Evolutionary conservation across 768 basidiomycete genomes (phyloP).

Genomic region (Suillus brevipes): DNA sequence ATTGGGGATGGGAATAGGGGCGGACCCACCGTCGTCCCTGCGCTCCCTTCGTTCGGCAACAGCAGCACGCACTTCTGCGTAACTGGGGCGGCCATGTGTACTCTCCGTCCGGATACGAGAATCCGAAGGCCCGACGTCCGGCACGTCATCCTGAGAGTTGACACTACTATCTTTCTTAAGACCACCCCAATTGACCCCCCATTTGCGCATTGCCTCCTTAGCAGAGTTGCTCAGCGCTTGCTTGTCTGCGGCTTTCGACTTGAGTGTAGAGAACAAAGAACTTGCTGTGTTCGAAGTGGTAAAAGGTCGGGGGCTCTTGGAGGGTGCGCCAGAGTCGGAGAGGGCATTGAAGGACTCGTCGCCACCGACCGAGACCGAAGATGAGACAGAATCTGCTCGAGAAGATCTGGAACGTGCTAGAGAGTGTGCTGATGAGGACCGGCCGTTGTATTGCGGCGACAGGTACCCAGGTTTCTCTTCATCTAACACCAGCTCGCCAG

Average conservation of each 20-base stretch:
- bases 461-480: slow-evolving; percentile 20
- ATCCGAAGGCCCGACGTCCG: slow-evolving; percentile 43
- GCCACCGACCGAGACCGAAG: slow-evolving; percentile 29
- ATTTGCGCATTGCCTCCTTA: slow-evolving; percentile 88
- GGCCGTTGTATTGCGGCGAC: slow-evolving; percentile 25
- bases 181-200: slow-evolving; percentile 81
- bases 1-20: slow-evolving; percentile 38
- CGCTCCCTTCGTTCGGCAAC: slow-evolving; percentile 65
- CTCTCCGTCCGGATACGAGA: slow-evolving; percentile 36
- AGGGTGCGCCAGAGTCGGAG: slow-evolving; percentile 32
- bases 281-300: slow-evolving; percentile 35
- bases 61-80: slow-evolving; percentile 76
- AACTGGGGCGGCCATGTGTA: slow-evolving; percentile 54
- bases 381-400: slow-evolving; percentile 38
- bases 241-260: slow-evolving; percentile 77
- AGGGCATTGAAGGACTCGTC: slow-evolving; percentile 31
- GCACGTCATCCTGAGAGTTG: slow-evolving; percentile 39
- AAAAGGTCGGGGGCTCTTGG: slow-evolving; percentile 44
- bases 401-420: slow-evolving; percentile 28
- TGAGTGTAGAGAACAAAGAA: slow-evolving; percentile 78
- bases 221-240: slow-evolving; percentile 83
- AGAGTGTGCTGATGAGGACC: slow-evolving; percentile 51
- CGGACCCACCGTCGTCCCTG: slow-evolving; percentile 19
- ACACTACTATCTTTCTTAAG: slow-evolving; percentile 53
- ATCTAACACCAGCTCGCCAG: slow-evolving; percentile 21